A percentile compares a stretch with the other conserved stretches of the same genome.
Evolutionary conservation across 345 rosid species (phyloP).

Genomic region (Jatropha curcas): DNA sequence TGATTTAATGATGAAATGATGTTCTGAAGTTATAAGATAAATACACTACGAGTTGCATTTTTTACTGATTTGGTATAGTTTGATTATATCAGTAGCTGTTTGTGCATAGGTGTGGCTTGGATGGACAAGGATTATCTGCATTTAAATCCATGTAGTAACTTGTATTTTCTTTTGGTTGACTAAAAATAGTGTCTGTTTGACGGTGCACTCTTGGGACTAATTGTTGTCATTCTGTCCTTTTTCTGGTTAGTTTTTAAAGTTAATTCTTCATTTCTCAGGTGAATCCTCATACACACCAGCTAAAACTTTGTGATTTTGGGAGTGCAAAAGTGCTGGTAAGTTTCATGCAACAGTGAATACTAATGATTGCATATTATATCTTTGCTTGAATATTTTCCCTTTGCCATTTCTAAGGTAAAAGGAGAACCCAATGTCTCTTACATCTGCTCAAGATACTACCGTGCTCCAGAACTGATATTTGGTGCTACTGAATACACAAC

Average conservation of each 20-base stretch:
- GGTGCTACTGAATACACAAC: constrained; percentile 97
- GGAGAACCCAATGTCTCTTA: constrained; percentile 93
- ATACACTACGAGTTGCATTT: not conserved
- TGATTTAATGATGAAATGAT: not conserved
- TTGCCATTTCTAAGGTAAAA: constrained; percentile 56
- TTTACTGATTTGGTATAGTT: too few relatives aligned
- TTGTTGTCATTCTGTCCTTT: not conserved
- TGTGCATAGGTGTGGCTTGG: not conserved
- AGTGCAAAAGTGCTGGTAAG: constrained; percentile 92
- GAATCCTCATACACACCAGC: constrained; percentile 85
- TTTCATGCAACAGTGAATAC: constrained; percentile 8
- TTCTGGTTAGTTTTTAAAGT: not conserved
- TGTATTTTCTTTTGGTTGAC: not conserved
- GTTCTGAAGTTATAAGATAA: too few relatives aligned
- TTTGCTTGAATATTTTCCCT: constrained; percentile 17
- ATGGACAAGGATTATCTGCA: not conserved
- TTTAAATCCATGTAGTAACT: not conserved
- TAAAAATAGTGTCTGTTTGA: not conserved
- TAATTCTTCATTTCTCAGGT: constrained; percentile 51
- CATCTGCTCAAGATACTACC: constrained; percentile 91
- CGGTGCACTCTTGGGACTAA: not conserved
- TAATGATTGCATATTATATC: constrained; percentile 7
- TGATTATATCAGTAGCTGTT: not conserved
- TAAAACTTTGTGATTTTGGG: constrained; percentile 92
- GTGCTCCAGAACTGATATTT: constrained; percentile 97